Evolutionary conservation across 2,329 filamentous ascomycete genomes (phyloP).

Genomic region (Apiospora kogelbergensis): DNA sequence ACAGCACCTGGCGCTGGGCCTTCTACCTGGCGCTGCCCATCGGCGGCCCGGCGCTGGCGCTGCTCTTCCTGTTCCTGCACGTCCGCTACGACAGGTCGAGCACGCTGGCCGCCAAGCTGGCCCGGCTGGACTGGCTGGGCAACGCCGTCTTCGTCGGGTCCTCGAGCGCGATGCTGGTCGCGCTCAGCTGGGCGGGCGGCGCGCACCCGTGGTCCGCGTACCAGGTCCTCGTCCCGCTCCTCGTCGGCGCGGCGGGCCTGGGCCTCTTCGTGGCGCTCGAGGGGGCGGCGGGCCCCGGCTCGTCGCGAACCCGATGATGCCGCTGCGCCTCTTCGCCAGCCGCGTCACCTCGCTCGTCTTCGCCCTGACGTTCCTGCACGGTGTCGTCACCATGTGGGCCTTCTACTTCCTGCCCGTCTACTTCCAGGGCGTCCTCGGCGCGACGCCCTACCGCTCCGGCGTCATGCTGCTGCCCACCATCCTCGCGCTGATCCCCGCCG

Average conservation of each 20-base stretch:
- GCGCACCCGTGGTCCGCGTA: not conserved
- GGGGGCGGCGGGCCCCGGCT: not conserved
- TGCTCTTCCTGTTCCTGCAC: not conserved
- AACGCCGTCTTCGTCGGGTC: not conserved
- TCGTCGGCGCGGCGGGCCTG: not conserved
- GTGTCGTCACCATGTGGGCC: constrained; percentile 34
- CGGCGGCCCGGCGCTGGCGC: not conserved
- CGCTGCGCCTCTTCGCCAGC: constrained; percentile 41
- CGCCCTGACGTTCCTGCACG: constrained; percentile 34
- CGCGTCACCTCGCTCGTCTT: constrained; percentile 34
- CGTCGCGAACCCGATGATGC: constrained; percentile 34
- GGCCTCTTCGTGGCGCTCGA: constrained; percentile 27
- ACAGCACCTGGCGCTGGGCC: constrained; percentile 59
- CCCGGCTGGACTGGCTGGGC: not conserved
- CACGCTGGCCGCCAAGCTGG: constrained; percentile 8
- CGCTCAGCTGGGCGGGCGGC: not conserved
- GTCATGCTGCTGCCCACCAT: constrained; percentile 27
- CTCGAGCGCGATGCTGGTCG: not conserved
- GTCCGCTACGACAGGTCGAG: not conserved
- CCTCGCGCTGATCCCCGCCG: constrained; percentile 20
- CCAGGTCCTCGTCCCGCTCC: not conserved
- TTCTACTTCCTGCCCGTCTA: constrained; percentile 45
- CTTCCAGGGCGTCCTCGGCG: constrained; percentile 40
- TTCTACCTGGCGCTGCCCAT: constrained; percentile 66
- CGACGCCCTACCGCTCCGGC: constrained; percentile 29